A percentile compares a stretch with the other conserved stretches of the same genome.
Conservation (phyloP, 2,329 filamentous ascomycete species). For the Sclerotinia minor region DNA sequence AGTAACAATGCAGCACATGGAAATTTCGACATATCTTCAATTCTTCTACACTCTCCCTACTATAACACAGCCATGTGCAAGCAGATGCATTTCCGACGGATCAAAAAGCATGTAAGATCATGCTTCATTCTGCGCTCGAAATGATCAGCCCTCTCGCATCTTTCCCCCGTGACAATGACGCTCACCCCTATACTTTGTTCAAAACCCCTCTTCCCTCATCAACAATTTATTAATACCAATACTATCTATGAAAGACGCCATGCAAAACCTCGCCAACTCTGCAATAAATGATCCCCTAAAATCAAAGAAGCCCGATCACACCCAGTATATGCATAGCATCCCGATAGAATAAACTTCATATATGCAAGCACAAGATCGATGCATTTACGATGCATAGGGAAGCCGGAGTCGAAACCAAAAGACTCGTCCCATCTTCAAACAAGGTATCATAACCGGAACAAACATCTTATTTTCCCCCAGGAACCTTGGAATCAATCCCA, state of each 20-base stretch:
- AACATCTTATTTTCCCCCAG: background rate
- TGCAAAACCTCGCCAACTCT: slow-evolving; percentile 3
- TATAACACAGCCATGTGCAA: background rate
- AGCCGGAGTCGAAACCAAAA: background rate
- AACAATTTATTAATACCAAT: background rate
- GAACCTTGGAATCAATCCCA: slow-evolving; percentile 54
- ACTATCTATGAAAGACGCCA: slow-evolving; percentile 11
- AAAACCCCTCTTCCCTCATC: background rate
- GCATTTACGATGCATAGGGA: background rate
- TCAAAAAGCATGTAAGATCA: background rate
- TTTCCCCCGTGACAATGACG: slow-evolving; percentile 10
- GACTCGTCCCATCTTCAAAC: background rate
- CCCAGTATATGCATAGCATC: slow-evolving; percentile 9
- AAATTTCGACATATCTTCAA: background rate
- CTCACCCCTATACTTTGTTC: background rate
- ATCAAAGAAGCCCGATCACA: background rate
- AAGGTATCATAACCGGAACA: background rate
- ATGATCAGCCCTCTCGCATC: slow-evolving; percentile 1
- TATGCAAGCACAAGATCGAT: background rate
- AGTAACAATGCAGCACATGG: background rate
- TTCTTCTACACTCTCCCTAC: background rate
- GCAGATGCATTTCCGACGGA: slow-evolving; percentile 1
- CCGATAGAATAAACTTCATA: background rate
- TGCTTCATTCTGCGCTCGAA: background rate
- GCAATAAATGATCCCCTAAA: slow-evolving; percentile 1